Evolutionary conservation across 2,329 filamentous ascomycete species (phyloP).

Genomic region (Fusarium verrucosum): DNA sequence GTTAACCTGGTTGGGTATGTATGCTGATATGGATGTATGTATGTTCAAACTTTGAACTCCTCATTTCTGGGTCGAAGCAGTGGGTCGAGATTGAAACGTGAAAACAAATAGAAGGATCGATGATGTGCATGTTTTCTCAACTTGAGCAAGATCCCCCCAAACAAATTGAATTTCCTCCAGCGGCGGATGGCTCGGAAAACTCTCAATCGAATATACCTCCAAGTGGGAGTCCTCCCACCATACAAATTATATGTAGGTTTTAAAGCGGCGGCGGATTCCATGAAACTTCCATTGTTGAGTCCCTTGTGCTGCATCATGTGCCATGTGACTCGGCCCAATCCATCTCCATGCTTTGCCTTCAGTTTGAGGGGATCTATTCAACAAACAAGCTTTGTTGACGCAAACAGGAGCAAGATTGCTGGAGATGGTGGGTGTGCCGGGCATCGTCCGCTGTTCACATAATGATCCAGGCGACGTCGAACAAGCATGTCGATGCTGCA

Average conservation of each 20-base stretch:
- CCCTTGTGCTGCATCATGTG: conserved; percentile 14
- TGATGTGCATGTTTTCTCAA: not conserved
- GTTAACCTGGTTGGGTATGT: too few relatives aligned
- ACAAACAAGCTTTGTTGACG: conserved; percentile 25
- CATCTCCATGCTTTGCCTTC: not conserved
- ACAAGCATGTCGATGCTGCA: conserved; percentile 11
- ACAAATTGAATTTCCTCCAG: not conserved
- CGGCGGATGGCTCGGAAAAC: not conserved
- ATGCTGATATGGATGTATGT: too few relatives aligned
- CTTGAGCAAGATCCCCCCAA: not conserved
- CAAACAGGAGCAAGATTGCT: conserved; percentile 7
- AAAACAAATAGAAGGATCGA: not conserved
- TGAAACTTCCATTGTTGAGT: conserved; percentile 13
- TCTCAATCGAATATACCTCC: not conserved
- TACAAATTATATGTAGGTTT: not conserved
- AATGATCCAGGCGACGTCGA: conserved; percentile 18
- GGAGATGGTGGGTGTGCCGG: conserved; percentile 28
- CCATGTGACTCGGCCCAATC: conserved; percentile 21
- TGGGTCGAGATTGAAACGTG: not conserved
- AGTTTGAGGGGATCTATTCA: conserved; percentile 1
- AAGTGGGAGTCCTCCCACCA: conserved; percentile 1
- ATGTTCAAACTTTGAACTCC: not conserved
- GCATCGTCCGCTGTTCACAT: conserved; percentile 32
- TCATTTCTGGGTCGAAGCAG: not conserved
- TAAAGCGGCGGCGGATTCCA: conserved; percentile 18